Evolutionary conservation across 2,329 filamentous ascomycete genomes (phyloP).

Genomic region (Fusarium sp.): DNA sequence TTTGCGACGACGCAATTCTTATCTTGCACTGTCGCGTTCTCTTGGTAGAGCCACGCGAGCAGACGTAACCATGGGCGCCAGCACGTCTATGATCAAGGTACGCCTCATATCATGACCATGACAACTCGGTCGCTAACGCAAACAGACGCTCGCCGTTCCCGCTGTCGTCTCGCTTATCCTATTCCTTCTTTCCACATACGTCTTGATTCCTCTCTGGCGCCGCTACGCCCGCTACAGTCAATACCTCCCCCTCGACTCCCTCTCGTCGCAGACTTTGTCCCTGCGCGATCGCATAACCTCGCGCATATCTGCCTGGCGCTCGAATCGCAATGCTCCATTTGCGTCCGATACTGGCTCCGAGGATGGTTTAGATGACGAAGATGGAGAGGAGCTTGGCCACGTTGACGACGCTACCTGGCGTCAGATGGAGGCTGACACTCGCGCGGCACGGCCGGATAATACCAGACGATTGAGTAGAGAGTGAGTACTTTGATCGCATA

Average conservation of each 20-base stretch:
- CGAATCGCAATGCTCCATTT: constrained; percentile 56
- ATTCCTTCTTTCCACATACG: constrained; percentile 74
- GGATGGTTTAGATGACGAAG: constrained; percentile 64
- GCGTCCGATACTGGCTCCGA: constrained; percentile 56
- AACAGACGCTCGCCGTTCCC: constrained; percentile 76
- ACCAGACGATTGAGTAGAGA: constrained; percentile 80
- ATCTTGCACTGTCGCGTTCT: not conserved
- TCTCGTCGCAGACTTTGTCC: constrained; percentile 68
- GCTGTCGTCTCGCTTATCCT: constrained; percentile 77
- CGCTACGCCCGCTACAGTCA: constrained; percentile 78
- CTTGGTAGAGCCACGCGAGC: not conserved
- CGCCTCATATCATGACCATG: constrained; percentile 27
- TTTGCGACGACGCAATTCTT: not conserved
- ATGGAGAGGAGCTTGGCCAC: constrained; percentile 77
- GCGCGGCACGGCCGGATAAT: constrained; percentile 58
- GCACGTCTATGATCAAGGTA: constrained; percentile 53
- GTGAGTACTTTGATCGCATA: constrained; percentile 52
- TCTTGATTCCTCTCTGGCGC: constrained; percentile 76
- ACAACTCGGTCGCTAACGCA: constrained; percentile 24
- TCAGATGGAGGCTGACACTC: constrained; percentile 52
- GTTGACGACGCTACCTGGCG: constrained; percentile 64
- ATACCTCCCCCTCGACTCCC: constrained; percentile 76
- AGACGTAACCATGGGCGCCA: constrained; percentile 47
- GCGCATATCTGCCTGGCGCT: constrained; percentile 56
- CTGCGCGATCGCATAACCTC: constrained; percentile 62